Evolutionary conservation across 345 rosid species (phyloP).

Genomic region (Salix dunnii): DNA sequence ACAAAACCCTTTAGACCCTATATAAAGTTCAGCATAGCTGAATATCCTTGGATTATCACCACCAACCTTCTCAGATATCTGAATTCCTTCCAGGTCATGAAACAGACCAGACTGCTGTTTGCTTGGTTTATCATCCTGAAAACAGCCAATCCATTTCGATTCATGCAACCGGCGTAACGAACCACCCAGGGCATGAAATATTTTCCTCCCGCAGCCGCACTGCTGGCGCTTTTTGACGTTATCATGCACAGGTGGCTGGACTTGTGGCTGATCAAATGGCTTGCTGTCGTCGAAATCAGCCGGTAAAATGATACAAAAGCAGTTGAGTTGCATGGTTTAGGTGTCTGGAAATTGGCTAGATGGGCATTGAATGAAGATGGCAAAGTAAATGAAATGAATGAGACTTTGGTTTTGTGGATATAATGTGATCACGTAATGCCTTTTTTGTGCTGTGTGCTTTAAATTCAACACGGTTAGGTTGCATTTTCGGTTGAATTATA

Average conservation of each 20-base stretch:
- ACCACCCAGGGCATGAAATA: slow-evolving; percentile 36
- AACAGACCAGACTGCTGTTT: slow-evolving; percentile 32
- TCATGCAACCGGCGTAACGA: slow-evolving; percentile 38
- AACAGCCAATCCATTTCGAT: slow-evolving; percentile 42
- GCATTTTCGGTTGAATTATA: slow-evolving; percentile 31
- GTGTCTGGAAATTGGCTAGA: background rate
- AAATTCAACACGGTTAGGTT: slow-evolving; percentile 47
- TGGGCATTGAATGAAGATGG: slow-evolving; percentile 7
- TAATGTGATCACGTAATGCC: background rate
- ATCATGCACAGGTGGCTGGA: slow-evolving; percentile 8
- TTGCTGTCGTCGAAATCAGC: slow-evolving; percentile 47
- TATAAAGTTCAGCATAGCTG: slow-evolving; percentile 86
- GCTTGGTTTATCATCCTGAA: slow-evolving; percentile 9
- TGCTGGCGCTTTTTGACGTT: slow-evolving; percentile 20
- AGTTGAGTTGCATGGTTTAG: slow-evolving; percentile 41
- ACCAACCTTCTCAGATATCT: slow-evolving; percentile 67
- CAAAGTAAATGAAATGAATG: background rate
- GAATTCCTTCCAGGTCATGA: slow-evolving; percentile 78
- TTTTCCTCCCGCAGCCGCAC: slow-evolving; percentile 50
- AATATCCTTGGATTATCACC: slow-evolving; percentile 82
- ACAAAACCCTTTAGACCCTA: slow-evolving; percentile 79
- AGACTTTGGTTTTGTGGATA: background rate
- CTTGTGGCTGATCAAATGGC: slow-evolving; percentile 18
- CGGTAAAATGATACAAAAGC: slow-evolving; percentile 65
- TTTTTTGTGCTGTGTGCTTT: background rate